A percentile compares a stretch with the other conserved stretches of the same genome.
Conservation (phyloP, 148 eudicot genomes). For the Vaccinium macrocarpon region DNA sequence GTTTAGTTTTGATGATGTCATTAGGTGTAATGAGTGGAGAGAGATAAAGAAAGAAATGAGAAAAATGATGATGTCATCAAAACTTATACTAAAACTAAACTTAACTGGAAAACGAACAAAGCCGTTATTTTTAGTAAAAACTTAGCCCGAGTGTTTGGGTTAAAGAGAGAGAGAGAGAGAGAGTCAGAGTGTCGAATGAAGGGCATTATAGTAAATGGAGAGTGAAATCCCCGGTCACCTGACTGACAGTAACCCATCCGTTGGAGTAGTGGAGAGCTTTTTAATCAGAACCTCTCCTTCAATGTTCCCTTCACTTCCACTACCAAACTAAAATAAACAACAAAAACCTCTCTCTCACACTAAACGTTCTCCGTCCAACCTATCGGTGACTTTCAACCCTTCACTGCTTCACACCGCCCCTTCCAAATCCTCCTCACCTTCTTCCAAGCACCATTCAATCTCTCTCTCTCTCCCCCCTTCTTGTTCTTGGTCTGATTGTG, state of each 20-base stretch:
- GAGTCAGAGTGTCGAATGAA: not conserved
- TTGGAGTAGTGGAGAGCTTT: not conserved
- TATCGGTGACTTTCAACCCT: not conserved
- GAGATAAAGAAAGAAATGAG: no score
- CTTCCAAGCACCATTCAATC: not conserved
- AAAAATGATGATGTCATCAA: no score
- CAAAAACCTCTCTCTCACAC: not conserved
- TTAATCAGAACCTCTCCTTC: not conserved
- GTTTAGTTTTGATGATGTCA: no score
- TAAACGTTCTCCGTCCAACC: not conserved
- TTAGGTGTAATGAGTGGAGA: no score
- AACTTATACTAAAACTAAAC: no score
- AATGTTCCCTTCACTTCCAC: not conserved
- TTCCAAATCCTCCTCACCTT: not conserved
- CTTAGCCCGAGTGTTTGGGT: no score
- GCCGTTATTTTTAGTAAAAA: no score
- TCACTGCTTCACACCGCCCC: not conserved
- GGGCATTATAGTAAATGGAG: constrained; percentile 21
- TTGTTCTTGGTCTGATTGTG: not conserved
- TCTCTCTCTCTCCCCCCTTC: not conserved
- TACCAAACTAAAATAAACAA: not conserved
- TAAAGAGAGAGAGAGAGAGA: no score
- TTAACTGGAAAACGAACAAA: no score
- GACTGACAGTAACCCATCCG: not conserved
- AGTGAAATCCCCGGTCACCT: not conserved